Percentiles rank a stretch among this genome's conserved stretches.
These are phyloP conservation scores for Entonaema liquescens DNA, from an alignment of 495 filamentous ascomycete genomes.

Conservation along the genomic window DNA sequence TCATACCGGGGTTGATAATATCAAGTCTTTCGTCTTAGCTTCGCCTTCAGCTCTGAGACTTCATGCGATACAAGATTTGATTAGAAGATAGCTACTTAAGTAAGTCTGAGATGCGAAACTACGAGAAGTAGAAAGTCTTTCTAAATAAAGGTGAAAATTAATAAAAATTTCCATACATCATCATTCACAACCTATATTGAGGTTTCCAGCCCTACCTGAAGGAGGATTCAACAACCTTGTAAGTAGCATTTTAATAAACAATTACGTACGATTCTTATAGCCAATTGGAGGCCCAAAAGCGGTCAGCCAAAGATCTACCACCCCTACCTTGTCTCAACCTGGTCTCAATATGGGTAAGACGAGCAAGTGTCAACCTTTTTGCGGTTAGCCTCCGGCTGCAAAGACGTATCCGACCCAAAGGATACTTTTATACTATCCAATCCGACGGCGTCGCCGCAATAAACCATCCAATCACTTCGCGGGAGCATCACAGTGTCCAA, in stretches of 20 bases:
- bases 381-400: not conserved
- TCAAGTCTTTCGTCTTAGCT: not conserved
- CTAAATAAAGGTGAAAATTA: conserved; percentile 2
- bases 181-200: not conserved
- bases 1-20: not conserved
- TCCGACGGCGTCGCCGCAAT: conserved; percentile 3
- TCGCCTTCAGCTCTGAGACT: not conserved
- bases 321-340: not conserved
- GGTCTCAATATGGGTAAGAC: not conserved
- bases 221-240: conserved; percentile 1
- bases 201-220: conserved; percentile 6
- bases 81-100: not conserved
- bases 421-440: not conserved
- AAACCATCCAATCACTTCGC: not conserved
- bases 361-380: not conserved
- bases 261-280: not conserved
- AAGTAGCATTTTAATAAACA: not conserved
- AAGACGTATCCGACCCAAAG: conserved; percentile 1
- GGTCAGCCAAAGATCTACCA: not conserved
- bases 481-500: not conserved
- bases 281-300: conserved; percentile 6
- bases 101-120: not conserved
- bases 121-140: not conserved
- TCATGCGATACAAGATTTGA: too few relatives aligned
- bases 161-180: not conserved